Conservation (phyloP, 257 asterid species). For the Solanum medicagineum region DNA sequence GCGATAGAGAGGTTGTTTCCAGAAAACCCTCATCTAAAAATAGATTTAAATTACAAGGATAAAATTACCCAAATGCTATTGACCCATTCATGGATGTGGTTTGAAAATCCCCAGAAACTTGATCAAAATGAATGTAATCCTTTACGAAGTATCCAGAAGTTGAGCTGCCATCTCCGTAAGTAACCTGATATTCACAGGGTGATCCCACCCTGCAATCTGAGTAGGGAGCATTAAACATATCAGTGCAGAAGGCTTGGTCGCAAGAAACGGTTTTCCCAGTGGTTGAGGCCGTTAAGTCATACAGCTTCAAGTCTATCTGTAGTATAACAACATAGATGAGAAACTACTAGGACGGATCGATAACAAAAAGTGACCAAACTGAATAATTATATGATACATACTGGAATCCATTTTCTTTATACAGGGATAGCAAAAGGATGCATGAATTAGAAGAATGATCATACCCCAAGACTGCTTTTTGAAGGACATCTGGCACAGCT, state of each 20-base stretch:
- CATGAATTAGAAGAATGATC: not conserved
- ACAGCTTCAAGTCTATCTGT: slow-evolving; percentile 67
- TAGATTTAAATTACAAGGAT: not conserved
- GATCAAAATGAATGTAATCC: slow-evolving; percentile 56
- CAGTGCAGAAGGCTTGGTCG: slow-evolving; percentile 65
- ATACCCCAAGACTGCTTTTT: slow-evolving; percentile 72
- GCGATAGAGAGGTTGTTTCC: no score
- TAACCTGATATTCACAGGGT: slow-evolving; percentile 65
- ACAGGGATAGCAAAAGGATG: not conserved
- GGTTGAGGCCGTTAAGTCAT: slow-evolving; percentile 62
- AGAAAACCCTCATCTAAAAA: not conserved
- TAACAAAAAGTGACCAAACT: not conserved
- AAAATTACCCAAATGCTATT: slow-evolving; percentile 87
- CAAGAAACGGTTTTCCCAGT: slow-evolving; percentile 59
- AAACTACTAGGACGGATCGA: not conserved
- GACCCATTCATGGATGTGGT: slow-evolving; percentile 62
- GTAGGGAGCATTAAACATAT: slow-evolving; percentile 33
- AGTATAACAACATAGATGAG: slow-evolving; percentile 5
- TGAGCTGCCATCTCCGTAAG: slow-evolving; percentile 89
- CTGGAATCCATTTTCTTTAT: not conserved
- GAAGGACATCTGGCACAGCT: slow-evolving; percentile 72
- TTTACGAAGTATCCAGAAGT: slow-evolving; percentile 80
- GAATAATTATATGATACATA: not conserved
- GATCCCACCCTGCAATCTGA: slow-evolving; percentile 60
- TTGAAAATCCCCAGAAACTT: slow-evolving; percentile 71